Base-by-base conservation (phyloP, 75 land plant genomes). In the Isoetes taiwanensis region DNA sequence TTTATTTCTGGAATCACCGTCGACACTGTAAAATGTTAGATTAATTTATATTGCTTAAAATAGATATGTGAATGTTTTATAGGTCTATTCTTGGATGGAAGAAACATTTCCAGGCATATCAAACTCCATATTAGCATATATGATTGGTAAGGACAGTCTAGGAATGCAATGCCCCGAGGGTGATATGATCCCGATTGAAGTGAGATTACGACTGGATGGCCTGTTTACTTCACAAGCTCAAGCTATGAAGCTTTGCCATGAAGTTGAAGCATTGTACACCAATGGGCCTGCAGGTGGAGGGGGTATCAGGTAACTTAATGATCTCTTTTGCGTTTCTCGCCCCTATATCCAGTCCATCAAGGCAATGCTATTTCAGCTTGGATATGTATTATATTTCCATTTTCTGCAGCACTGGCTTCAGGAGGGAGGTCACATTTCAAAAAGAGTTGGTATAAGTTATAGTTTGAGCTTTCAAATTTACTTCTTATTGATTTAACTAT, bases 201-300 rank as follows among this genome's bases (percentile, higher is more conserved):
- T 83, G 37, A 73, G 97, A 48, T 62, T 91, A 28, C 78, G 88
- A 16, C 75, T 91, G 93, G 97, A 91, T 75, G 97, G 97, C 0
- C 54, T 80, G 2, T 91, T 91, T 67, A 63, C 64, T 27, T 27
- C 28, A 54, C 64, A 78, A 70, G 72, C 76, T 12, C 82, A 83
- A 40, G 97, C 97, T 20, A 54, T 72, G 6, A 70, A 61, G 29
- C 78, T 91, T 43, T 40, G 57, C 38, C 35, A 63, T 48, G 97
- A 91, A 67, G 78, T 83, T 68, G 82, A 56, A 52, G 88, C 94
- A 57, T 79, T 91, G 53, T 91, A 91, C 64, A 91, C 97, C 10
- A 91, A 91, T 75, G 97, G 97, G 52, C 97, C 97, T 57, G 97
- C 97, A 60, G 94, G 94, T 54, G 97, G 97, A 39, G 97, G 97